These are phyloP conservation scores for Geranium rotundifolium DNA, from an alignment of 345 rosid genomes.

Conservation along the genomic window DNA sequence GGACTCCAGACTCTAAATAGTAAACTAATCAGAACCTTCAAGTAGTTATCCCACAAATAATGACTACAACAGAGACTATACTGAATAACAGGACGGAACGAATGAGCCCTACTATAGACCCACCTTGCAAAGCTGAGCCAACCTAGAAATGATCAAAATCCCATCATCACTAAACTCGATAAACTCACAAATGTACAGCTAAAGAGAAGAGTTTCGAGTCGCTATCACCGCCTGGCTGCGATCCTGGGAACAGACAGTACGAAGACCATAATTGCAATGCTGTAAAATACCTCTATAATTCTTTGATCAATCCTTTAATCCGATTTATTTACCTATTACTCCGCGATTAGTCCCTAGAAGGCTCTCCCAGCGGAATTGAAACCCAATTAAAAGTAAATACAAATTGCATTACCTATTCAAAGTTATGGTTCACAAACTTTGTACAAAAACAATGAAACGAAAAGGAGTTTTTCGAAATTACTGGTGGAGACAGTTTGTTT, in stretches of 20 bases:
- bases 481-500: conserved; percentile 43
- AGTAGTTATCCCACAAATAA: background rate
- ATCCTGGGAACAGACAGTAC: no score
- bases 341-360: no score
- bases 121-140: background rate
- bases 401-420: no score
- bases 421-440: background rate
- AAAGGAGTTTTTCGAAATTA: conserved; percentile 3
- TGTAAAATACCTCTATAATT: no score
- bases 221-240: no score
- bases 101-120: background rate
- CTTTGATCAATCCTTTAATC: no score
- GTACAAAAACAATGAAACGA: background rate
- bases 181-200: background rate
- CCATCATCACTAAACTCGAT: background rate
- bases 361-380: no score
- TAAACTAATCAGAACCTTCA: no score
- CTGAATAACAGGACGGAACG: background rate
- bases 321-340: no score
- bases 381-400: no score
- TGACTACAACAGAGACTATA: background rate
- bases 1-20: background rate
- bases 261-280: no score
- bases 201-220: no score
- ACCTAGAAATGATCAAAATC: background rate